Percentiles rank a stretch among this genome's conserved stretches.
Conservation (phyloP, 345 rosid species). For the Populus simonii region DNA sequence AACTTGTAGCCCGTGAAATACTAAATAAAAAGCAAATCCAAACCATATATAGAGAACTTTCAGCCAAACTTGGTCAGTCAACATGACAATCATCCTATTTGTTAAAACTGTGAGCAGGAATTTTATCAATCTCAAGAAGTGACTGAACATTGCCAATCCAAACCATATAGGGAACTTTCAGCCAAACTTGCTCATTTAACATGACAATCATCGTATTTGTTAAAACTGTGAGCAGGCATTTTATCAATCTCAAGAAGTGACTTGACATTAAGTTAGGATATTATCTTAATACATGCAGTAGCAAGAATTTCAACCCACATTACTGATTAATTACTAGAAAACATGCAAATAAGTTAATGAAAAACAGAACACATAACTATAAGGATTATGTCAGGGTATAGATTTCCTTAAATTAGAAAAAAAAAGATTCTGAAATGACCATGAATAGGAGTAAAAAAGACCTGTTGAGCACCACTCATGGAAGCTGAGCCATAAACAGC, state of each 20-base stretch:
- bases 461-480: constrained; percentile 65
- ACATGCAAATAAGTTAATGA: not conserved
- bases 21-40: not conserved
- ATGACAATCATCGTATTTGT: not conserved
- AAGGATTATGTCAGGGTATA: not conserved
- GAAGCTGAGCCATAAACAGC: constrained; percentile 62
- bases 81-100: not conserved
- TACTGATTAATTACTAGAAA: not conserved
- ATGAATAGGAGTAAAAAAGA: constrained; percentile 2
- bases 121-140: not conserved
- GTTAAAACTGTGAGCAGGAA: not conserved
- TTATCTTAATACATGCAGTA: not conserved
- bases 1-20: constrained; percentile 8
- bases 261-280: not conserved
- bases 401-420: not conserved
- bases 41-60: not conserved
- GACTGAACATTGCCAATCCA: constrained; percentile 62
- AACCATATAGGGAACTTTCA: constrained; percentile 12
- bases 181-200: not conserved
- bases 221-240: not conserved
- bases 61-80: not conserved
- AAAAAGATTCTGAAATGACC: not conserved
- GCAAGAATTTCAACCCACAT: not conserved
- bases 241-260: not conserved
- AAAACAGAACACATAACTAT: not conserved